Conservation (phyloP, 2,329 filamentous ascomycete species). For the Ascochyta rabiei region DNA sequence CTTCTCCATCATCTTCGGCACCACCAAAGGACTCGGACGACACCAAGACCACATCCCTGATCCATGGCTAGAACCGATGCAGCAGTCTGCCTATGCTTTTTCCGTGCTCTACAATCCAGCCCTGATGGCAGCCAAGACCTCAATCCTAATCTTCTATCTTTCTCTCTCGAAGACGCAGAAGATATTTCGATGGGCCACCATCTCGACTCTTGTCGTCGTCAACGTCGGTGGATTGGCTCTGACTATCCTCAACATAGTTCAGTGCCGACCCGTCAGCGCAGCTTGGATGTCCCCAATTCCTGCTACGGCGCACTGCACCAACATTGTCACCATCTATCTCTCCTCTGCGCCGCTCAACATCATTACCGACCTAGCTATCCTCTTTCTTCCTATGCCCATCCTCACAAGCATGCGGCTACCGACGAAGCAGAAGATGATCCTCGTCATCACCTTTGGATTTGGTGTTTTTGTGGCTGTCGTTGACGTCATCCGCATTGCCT, state of each 20-base stretch:
- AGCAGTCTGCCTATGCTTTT: constrained; percentile 64
- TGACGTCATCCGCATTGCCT: constrained; percentile 88
- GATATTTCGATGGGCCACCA: constrained; percentile 81
- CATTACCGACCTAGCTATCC: constrained; percentile 84
- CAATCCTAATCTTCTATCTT: constrained; percentile 90
- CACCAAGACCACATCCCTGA: constrained; percentile 66
- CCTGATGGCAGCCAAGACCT: constrained; percentile 89
- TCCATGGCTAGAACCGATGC: constrained; percentile 59
- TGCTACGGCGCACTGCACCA: constrained; percentile 59
- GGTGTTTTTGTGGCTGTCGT: constrained; percentile 88
- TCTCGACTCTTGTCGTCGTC: constrained; percentile 76
- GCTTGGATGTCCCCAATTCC: constrained; percentile 64
- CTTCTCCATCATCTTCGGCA: constrained; percentile 69
- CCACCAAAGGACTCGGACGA: constrained; percentile 69
- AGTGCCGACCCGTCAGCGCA: constrained; percentile 77
- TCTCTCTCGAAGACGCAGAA: constrained; percentile 79
- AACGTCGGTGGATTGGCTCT: constrained; percentile 79
- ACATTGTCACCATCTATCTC: constrained; percentile 69
- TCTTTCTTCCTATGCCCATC: constrained; percentile 87
- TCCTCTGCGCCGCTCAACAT: constrained; percentile 89
- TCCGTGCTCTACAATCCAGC: constrained; percentile 77
- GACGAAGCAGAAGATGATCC: constrained; percentile 82
- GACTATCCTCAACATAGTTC: constrained; percentile 85
- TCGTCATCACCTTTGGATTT: constrained; percentile 84
- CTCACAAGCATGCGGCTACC: constrained; percentile 79